Conservation (phyloP, 1,284 basidiomycete species). For the Trichosporon inkin region DNA sequence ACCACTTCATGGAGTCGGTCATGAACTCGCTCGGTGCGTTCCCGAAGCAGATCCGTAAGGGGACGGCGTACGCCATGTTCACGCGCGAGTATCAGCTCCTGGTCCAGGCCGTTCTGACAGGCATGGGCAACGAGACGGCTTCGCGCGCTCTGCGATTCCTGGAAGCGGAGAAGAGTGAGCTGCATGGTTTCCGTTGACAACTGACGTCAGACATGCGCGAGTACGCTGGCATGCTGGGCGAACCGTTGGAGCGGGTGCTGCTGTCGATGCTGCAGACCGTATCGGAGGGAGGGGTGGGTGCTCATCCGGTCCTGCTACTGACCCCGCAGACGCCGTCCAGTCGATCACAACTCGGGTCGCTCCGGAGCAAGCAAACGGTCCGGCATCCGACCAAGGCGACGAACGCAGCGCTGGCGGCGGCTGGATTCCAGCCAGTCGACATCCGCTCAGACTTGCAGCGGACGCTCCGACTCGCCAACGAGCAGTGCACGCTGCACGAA, state of each 20-base stretch:
- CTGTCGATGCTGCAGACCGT: constrained; percentile 6
- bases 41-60: constrained; percentile 5
- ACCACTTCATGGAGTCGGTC: constrained; percentile 9
- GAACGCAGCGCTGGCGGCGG: not conserved
- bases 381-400: constrained; percentile 2
- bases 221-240: constrained; percentile 1
- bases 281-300: not conserved
- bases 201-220: constrained; percentile 6
- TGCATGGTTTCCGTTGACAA: not conserved
- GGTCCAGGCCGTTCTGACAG: constrained; percentile 1
- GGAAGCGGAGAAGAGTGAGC: not conserved
- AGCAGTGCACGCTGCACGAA: constrained; percentile 5
- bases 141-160: not conserved
- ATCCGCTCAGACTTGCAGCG: not conserved
- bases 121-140: not conserved
- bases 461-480: not conserved
- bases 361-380: constrained; percentile 2
- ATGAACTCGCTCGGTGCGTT: constrained; percentile 1
- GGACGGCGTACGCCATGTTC: constrained; percentile 6
- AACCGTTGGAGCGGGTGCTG: not conserved
- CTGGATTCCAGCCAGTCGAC: not conserved
- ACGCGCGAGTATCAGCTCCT: constrained; percentile 4
- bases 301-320: not conserved
- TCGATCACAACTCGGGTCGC: not conserved
- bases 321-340: not conserved